Conservation (phyloP, 768 basidiomycete species). For the Pisolithus sp. region DNA sequence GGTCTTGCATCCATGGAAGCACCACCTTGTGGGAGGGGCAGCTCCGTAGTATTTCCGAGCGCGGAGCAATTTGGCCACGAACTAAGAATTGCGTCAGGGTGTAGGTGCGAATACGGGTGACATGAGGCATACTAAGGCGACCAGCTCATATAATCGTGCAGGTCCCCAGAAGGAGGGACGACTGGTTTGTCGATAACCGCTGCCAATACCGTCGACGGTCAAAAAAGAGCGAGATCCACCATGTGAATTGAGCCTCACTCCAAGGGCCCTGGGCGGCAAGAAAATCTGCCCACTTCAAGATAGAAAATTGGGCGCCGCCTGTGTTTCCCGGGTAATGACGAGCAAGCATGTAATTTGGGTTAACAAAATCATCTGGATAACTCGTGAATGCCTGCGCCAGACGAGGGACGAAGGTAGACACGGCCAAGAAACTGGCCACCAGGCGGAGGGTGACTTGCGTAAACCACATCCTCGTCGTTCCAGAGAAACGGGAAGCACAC, state of each 20-base stretch:
- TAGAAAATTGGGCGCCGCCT: constrained; percentile 38
- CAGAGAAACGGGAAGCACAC: neutral
- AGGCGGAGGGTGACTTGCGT: neutral
- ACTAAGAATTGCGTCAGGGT: constrained; percentile 22
- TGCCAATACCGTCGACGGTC: constrained; percentile 10
- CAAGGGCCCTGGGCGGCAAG: constrained; percentile 44
- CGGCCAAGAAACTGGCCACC: neutral
- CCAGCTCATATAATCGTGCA: constrained; percentile 65
- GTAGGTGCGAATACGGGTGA: neutral
- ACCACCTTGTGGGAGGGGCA: constrained; percentile 47
- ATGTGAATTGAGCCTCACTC: constrained; percentile 34
- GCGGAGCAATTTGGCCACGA: constrained; percentile 60
- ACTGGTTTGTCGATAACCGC: constrained; percentile 45
- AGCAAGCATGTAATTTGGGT: constrained; percentile 43
- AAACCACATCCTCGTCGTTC: neutral
- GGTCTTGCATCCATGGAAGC: neutral
- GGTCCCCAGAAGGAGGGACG: constrained; percentile 44
- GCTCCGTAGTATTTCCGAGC: constrained; percentile 50
- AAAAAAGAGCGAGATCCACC: neutral
- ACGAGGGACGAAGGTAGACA: neutral
- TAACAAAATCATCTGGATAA: constrained; percentile 52
- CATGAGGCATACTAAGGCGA: constrained; percentile 51
- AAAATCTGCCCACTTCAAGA: constrained; percentile 41
- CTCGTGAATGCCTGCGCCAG: constrained; percentile 22
- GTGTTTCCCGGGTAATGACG: constrained; percentile 38